A percentile compares a stretch with the other conserved stretches of the same genome.
Evolutionary conservation across 805 yeast genomes (phyloP).

Genomic region (Ogataea henricii): DNA sequence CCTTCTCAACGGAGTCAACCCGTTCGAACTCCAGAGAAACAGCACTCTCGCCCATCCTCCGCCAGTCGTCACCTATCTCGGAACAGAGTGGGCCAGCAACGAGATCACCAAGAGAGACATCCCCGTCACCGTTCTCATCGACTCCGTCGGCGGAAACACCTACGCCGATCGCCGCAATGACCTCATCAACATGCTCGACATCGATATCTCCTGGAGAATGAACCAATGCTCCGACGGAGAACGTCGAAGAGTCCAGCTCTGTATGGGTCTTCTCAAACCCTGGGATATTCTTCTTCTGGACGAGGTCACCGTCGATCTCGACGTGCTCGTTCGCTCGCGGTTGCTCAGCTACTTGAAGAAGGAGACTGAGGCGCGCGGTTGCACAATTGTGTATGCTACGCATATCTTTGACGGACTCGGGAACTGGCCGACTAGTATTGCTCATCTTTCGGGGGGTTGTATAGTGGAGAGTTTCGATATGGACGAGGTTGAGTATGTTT

Average conservation of each 20-base stretch:
- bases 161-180: conserved; percentile 75
- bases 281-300: conserved; percentile 88
- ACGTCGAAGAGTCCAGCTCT: conserved; percentile 88
- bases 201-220: conserved; percentile 91
- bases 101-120: conserved; percentile 89
- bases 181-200: conserved; percentile 75
- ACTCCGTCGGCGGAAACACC: conserved; percentile 77
- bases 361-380: conserved; percentile 71
- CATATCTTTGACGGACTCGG: conserved; percentile 96
- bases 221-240: conserved; percentile 92
- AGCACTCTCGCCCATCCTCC: conserved; percentile 10
- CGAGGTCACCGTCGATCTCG: conserved; percentile 96
- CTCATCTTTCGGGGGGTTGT: conserved; percentile 74
- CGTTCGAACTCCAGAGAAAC: conserved; percentile 53
- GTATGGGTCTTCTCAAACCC: conserved; percentile 90
- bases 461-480: conserved; percentile 41
- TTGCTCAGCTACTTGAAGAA: conserved; percentile 65
- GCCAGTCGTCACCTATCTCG: conserved; percentile 65
- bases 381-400: conserved; percentile 89
- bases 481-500: conserved; percentile 37
- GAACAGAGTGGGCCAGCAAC: conserved; percentile 97
- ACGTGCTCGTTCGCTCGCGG: conserved; percentile 83
- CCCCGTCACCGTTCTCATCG: conserved; percentile 75
- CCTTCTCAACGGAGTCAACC: conserved; percentile 79
- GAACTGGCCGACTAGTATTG: conserved; percentile 82